Evolutionary conservation across 305 asterid genomes (phyloP).

Genomic region (Rubia tinctorum): DNA sequence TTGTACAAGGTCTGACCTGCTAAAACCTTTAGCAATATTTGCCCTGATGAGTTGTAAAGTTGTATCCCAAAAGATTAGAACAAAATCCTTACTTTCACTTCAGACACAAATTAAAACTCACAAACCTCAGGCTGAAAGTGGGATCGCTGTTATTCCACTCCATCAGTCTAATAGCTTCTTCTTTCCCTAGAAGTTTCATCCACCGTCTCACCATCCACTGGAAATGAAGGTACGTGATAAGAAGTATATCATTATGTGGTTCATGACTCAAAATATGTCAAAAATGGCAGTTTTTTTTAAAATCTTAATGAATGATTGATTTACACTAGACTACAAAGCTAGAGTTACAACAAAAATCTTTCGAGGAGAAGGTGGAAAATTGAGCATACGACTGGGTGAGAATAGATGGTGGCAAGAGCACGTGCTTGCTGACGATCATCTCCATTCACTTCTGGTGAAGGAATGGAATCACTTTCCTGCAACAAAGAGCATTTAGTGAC

Average conservation of each 20-base stretch:
- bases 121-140: constrained; percentile 81
- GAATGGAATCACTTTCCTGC: constrained; percentile 73
- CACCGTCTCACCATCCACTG: constrained; percentile 99
- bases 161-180: constrained; percentile 75
- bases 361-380: constrained; percentile 14
- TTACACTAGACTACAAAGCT: neutral
- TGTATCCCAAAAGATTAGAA: constrained; percentile 24
- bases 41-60: constrained; percentile 48
- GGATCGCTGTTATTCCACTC: constrained; percentile 85
- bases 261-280: neutral
- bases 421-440: constrained; percentile 93
- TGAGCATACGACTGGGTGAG: constrained; percentile 88
- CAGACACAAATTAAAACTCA: constrained; percentile 13
- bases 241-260: neutral
- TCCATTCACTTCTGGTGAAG: constrained; percentile 72
- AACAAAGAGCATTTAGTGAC: constrained; percentile 15
- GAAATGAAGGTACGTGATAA: constrained; percentile 10
- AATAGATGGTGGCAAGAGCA: constrained; percentile 77
- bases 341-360: neutral
- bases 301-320: neutral
- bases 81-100: constrained; percentile 18
- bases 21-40: constrained; percentile 63
- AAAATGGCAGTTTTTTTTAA: neutral
- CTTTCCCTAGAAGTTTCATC: constrained; percentile 67
- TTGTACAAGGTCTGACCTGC: constrained; percentile 58